These are phyloP conservation scores for Lophiostoma macrostomum DNA, from an alignment of 495 filamentous ascomycete genomes.

Conservation along the genomic window DNA sequence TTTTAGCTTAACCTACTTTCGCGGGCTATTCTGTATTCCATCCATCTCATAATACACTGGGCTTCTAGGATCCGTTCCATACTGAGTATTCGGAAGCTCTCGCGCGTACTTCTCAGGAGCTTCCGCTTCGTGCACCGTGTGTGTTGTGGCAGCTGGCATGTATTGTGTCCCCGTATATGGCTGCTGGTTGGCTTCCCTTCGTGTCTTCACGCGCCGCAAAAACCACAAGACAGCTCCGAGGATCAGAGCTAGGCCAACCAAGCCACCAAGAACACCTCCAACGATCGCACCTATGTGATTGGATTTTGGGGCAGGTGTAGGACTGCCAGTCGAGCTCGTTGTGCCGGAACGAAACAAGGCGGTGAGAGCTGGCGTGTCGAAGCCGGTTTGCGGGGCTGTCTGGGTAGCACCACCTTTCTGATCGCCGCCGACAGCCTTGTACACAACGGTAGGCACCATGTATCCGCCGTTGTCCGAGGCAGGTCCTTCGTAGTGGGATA, in stretches of 20 bases:
- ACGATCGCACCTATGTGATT: not conserved
- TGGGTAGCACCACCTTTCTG: conserved; percentile 5
- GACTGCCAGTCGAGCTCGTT: not conserved
- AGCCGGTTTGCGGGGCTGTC: not conserved
- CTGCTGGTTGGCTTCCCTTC: too few relatives aligned
- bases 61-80: too few relatives aligned
- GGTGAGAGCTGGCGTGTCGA: not conserved
- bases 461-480: not conserved
- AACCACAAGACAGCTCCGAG: not conserved
- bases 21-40: too few relatives aligned
- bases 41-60: too few relatives aligned
- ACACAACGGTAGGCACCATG: conserved; percentile 1
- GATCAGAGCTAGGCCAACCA: not conserved
- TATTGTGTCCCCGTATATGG: too few relatives aligned
- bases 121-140: too few relatives aligned
- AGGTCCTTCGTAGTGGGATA: conserved; percentile 4
- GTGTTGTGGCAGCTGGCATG: too few relatives aligned
- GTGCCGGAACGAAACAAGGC: not conserved
- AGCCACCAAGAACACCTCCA: not conserved
- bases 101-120: too few relatives aligned
- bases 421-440: conserved; percentile 7
- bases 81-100: too few relatives aligned
- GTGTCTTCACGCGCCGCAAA: not conserved
- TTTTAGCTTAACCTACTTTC: too few relatives aligned
- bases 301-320: not conserved